Percentiles rank a stretch among this genome's conserved stretches.
phyloP scores from a whole-genome alignment of 2,329 filamentous ascomycete species.

The Claviceps africana region DNA sequence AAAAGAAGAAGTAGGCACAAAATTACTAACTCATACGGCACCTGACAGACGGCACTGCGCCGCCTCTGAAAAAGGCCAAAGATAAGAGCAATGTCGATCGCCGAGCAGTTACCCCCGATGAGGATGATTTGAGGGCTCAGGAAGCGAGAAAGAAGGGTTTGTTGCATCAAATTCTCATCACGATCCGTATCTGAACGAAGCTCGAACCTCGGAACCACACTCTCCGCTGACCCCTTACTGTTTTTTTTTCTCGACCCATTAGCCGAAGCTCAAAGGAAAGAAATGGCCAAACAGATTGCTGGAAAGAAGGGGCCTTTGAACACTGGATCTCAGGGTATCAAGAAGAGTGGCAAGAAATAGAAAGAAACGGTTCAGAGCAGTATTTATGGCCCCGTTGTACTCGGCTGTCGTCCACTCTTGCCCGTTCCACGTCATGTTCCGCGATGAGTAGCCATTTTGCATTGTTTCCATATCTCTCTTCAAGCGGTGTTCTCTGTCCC shows the following conservation, averaged over 20 bases:
- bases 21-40: background rate
- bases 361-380: background rate
- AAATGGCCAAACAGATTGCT: slow-evolving; percentile 58
- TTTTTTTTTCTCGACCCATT: background rate
- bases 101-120: background rate
- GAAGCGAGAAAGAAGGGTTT: background rate
- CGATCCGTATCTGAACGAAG: background rate
- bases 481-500: too few species aligned
- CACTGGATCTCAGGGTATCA: slow-evolving; percentile 76
- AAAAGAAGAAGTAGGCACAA: background rate
- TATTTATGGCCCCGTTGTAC: background rate
- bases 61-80: slow-evolving; percentile 72
- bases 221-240: background rate
- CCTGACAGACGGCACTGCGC: slow-evolving; percentile 60
- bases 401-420: too few species aligned
- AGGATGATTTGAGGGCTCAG: background rate
- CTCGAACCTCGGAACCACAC: background rate
- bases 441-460: too few species aligned
- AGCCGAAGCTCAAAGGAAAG: slow-evolving; percentile 35
- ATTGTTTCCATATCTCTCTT: too few species aligned
- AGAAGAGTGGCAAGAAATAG: slow-evolving; percentile 97
- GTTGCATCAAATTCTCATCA: background rate
- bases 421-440: too few species aligned
- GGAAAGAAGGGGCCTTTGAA: slow-evolving; percentile 82
- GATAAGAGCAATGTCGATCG: slow-evolving; percentile 44